Conservation (phyloP, 257 asterid genomes). For the Lavandula angustifolia region DNA sequence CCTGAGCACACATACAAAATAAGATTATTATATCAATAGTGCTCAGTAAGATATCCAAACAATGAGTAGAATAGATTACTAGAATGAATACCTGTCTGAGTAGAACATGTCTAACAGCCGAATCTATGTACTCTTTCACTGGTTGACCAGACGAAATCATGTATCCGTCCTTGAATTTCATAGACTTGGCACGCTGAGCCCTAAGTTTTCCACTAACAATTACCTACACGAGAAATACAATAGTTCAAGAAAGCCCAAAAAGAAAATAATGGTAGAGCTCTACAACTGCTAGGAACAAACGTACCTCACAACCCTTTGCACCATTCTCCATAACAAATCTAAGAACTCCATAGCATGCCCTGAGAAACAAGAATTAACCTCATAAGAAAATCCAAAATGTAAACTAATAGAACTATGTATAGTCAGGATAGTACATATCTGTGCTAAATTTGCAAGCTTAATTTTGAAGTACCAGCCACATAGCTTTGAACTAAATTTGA, state of each 20-base stretch:
- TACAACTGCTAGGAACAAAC: neutral
- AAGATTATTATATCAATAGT: neutral
- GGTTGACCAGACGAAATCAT: constrained; percentile 63
- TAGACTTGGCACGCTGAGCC: constrained; percentile 49
- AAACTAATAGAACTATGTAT: too few relatives aligned
- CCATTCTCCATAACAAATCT: constrained; percentile 28
- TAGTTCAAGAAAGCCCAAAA: neutral
- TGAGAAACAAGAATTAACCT: constrained; percentile 17
- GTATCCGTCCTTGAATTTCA: too few relatives aligned
- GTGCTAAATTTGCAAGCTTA: too few relatives aligned
- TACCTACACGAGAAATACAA: constrained; percentile 36
- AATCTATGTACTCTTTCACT: constrained; percentile 59
- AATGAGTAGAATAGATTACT: neutral
- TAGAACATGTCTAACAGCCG: constrained; percentile 66
- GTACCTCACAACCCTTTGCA: constrained; percentile 68
- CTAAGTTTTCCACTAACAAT: constrained; percentile 66
- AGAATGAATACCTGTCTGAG: constrained; percentile 47
- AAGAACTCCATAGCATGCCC: constrained; percentile 65
- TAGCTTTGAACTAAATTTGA: too few relatives aligned
- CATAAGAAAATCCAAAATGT: too few relatives aligned
- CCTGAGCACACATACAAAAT: constrained; percentile 33
- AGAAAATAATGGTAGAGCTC: neutral
- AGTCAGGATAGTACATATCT: too few relatives aligned
- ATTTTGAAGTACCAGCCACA: too few relatives aligned
- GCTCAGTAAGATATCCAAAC: neutral